phyloP scores from a whole-genome alignment of 2,329 filamentous ascomycete species.

The Leptographium radiaticola region DNA sequence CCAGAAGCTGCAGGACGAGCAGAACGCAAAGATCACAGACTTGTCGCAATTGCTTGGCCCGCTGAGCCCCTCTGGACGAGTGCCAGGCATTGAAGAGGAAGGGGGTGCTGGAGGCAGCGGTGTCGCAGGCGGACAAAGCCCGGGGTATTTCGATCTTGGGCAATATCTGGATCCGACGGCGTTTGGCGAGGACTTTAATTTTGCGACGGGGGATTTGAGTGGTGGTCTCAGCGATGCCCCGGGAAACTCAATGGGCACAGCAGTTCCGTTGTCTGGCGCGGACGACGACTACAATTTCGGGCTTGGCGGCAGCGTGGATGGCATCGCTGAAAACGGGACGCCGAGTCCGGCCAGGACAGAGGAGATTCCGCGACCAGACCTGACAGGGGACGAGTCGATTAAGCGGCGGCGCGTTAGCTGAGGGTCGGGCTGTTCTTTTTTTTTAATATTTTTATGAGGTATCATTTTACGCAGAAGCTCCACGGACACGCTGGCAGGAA shows the following conservation, averaged over 20 bases:
- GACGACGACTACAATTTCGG: constrained; percentile 39
- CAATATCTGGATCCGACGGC: constrained; percentile 31
- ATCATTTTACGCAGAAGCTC: neutral
- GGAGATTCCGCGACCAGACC: constrained; percentile 10
- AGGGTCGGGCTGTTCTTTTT: neutral
- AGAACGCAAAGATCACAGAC: constrained; percentile 63
- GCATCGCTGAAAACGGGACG: constrained; percentile 12
- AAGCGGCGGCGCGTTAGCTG: constrained; percentile 18
- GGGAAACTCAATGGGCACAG: neutral
- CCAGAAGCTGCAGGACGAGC: constrained; percentile 64
- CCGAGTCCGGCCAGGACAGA: constrained; percentile 11
- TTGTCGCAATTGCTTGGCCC: constrained; percentile 64
- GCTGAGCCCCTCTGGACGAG: constrained; percentile 64
- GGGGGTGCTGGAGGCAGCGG: constrained; percentile 2
- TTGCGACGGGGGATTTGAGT: constrained; percentile 25
- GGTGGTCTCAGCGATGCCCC: constrained; percentile 14
- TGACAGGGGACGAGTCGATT: constrained; percentile 1
- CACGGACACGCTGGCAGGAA: neutral
- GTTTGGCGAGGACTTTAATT: constrained; percentile 37
- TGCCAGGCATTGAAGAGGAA: constrained; percentile 51
- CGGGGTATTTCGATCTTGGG: constrained; percentile 31
- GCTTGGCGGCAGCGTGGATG: constrained; percentile 20
- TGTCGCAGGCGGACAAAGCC: constrained; percentile 11
- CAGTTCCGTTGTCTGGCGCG: neutral
- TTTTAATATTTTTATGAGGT: neutral